Evolutionary conservation across 2,329 filamentous ascomycete genomes (phyloP), one percentile per base, ranked within the genome.

Genomic region (Fusarium coicis): DNA sequence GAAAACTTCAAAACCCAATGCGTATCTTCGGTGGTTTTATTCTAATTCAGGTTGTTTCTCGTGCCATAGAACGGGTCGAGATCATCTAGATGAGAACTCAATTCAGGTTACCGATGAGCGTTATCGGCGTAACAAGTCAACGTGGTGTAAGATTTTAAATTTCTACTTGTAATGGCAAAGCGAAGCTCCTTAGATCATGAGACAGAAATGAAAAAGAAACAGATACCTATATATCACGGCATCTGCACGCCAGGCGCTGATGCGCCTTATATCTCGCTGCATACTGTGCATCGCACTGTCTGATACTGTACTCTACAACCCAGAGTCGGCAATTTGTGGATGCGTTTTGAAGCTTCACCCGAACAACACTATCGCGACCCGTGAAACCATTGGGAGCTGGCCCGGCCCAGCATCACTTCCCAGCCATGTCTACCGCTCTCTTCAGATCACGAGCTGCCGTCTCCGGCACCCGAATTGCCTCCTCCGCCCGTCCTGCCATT

Each of bases 321-420:
- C 64, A 65, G 55, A 66, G 50, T 65, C 71, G 73, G 74, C 62
- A 74, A 76, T 76, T 74, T 70, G 79, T 76, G 62, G 69, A 63
- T 60, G 58, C 66, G 46, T 67, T 67, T 65, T 67, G 42, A 74
- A 79, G 72, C 78, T 73, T 76, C 76, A 78, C 58, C 73, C 66
- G 61, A 75, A 61, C 70, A 75, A 75, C 54, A 59, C 74, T 70
- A 61, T 49, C 71, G 67, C 68, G 71, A 66, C 66, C 52, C 67
- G 73, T 74, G 65, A 72, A 78, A 76, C 76, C 69, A 78, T 78
- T 78, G 76, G 76, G 76, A 78, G 76, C 76, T 78, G 76, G 76
- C 69, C 68, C 68, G 62, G 76, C 30, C 74, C 76, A 77, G 76
- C 73, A 74, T 68, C 54, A 66, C 66, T 56, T 70, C 76, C 76